phyloP scores from a whole-genome alignment of 1,284 basidiomycete genomes.

The Microbotryum violaceum region DNA sequence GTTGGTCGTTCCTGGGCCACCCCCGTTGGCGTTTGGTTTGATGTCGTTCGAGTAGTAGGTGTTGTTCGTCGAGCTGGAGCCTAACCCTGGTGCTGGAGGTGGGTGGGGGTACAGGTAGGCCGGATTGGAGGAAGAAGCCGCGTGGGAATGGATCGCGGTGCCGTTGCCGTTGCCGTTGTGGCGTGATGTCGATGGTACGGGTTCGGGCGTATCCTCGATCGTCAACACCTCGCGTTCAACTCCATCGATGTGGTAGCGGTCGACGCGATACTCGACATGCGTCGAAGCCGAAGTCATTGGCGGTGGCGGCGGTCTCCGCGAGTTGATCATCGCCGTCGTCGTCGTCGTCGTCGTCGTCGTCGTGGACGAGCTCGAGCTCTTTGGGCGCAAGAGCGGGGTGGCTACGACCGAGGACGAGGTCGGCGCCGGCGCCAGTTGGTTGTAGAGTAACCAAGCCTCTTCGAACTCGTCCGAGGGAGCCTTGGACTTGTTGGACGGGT shows the following conservation, averaged over 20 bases:
- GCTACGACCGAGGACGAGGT: background rate
- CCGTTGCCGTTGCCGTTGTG: background rate
- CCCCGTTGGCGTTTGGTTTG: too few relatives aligned
- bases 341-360: slow-evolving; percentile 7
- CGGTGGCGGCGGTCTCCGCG: slow-evolving; percentile 4
- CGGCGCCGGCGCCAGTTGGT: too few relatives aligned
- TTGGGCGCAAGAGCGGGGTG: background rate
- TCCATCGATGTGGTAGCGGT: slow-evolving; percentile 15
- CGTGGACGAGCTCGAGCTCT: background rate
- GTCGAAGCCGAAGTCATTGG: background rate
- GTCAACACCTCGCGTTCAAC: slow-evolving; percentile 24
- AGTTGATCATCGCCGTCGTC: background rate
- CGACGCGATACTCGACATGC: slow-evolving; percentile 19
- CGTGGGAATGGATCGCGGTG: background rate
- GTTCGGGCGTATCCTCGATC: slow-evolving; percentile 30
- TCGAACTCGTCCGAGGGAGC: too few relatives aligned
- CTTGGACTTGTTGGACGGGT: too few relatives aligned
- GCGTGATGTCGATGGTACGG: background rate
- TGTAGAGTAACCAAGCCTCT: too few relatives aligned
- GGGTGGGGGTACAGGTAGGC: background rate
- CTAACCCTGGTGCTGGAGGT: slow-evolving; percentile 1
- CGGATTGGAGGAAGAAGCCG: background rate
- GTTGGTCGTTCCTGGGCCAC: background rate
- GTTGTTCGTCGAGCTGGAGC: too few relatives aligned
- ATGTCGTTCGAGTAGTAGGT: too few relatives aligned